Conservation (phyloP, 352 stramenopile genomes). For the Saprolegnia parasitica region DNA sequence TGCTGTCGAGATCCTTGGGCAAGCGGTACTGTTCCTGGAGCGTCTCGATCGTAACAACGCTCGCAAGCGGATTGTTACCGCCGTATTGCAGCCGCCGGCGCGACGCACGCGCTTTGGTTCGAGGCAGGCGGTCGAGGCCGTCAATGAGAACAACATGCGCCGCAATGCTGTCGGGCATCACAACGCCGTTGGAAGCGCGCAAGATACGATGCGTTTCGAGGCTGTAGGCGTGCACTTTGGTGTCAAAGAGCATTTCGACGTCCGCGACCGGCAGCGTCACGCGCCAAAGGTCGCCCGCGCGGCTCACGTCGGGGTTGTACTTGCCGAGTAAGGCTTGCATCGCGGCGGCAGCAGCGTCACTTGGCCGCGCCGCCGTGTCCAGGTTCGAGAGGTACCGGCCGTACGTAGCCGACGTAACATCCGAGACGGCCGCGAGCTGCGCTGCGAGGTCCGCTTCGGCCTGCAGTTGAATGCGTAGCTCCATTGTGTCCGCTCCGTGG, state of each 20-base stretch:
- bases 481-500: neutral
- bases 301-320: slow-evolving; percentile 31
- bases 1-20: slow-evolving; percentile 29
- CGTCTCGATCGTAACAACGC: slow-evolving; percentile 1
- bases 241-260: slow-evolving; percentile 53
- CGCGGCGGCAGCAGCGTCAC: slow-evolving; percentile 26
- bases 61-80: neutral
- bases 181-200: slow-evolving; percentile 39
- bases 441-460: neutral
- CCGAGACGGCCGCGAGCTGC: slow-evolving; percentile 39
- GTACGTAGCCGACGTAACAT: slow-evolving; percentile 50
- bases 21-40: slow-evolving; percentile 65
- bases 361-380: slow-evolving; percentile 39
- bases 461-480: neutral
- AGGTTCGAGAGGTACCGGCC: slow-evolving; percentile 43
- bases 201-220: slow-evolving; percentile 37
- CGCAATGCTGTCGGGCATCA: slow-evolving; percentile 38
- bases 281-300: slow-evolving; percentile 45
- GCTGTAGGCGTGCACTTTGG: slow-evolving; percentile 47
- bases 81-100: neutral
- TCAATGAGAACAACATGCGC: slow-evolving; percentile 56
- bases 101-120: slow-evolving; percentile 30
- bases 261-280: slow-evolving; percentile 38
- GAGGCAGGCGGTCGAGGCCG: slow-evolving; percentile 67
- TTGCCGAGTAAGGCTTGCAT: slow-evolving; percentile 30